A percentile compares a stretch with the other conserved stretches of the same genome.
phyloP scores from a whole-genome alignment of 2,329 filamentous ascomycete species.

The Phaeosphaeriaceae sp. region DNA sequence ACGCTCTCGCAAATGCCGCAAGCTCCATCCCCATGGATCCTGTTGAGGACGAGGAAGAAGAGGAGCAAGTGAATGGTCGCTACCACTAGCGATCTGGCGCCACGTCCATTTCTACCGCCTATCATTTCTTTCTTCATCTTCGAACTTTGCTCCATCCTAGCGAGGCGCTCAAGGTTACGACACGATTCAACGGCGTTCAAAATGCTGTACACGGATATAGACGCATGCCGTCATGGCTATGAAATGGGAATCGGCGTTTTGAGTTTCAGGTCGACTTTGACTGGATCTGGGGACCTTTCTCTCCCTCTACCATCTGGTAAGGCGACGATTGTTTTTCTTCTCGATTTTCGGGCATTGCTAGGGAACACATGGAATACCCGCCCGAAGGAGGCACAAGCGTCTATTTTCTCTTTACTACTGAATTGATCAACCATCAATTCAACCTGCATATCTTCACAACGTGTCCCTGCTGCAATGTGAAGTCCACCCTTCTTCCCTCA shows the following conservation, averaged over 20 bases:
- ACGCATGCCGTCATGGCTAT: constrained; percentile 52
- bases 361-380: not conserved
- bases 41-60: not conserved
- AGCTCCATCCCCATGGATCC: constrained; percentile 12
- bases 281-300: constrained; percentile 17
- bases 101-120: not conserved
- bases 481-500: not conserved
- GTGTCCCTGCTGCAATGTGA: not conserved
- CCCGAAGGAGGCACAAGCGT: not conserved
- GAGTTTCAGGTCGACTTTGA: constrained; percentile 10
- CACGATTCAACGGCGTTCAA: constrained; percentile 21
- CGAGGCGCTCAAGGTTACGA: constrained; percentile 20
- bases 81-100: not conserved
- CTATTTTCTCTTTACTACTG: not conserved
- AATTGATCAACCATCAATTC: not conserved
- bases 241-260: constrained; percentile 29
- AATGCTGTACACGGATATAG: constrained; percentile 38
- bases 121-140: constrained; percentile 3
- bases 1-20: constrained; percentile 47
- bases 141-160: constrained; percentile 7
- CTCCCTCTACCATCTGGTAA: not conserved
- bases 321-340: not conserved
- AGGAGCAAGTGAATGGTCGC: not conserved
- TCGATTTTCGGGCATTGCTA: not conserved
- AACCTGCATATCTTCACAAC: not conserved